These are phyloP conservation scores for Colletotrichum viniferum DNA, from an alignment of 2,329 filamentous ascomycete species.

Conservation along the genomic window DNA sequence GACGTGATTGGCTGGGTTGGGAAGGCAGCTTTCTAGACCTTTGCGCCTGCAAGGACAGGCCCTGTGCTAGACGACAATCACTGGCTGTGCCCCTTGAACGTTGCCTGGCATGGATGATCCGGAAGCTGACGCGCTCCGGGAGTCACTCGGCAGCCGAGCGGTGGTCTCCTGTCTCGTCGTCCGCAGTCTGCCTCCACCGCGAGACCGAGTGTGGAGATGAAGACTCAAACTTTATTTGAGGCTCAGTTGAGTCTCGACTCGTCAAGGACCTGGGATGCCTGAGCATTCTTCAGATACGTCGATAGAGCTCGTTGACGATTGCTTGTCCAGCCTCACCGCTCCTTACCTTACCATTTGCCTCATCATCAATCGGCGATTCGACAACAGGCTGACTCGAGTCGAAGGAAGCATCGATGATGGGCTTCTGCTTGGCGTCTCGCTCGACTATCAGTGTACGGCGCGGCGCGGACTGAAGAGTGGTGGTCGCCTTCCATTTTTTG, in stretches of 20 bases:
- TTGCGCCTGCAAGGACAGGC: conserved; percentile 1
- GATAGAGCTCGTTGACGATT: background rate
- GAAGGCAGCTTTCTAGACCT: background rate
- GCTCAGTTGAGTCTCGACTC: conserved; percentile 3
- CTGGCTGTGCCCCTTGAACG: background rate
- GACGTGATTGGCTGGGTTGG: background rate
- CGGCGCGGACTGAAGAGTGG: background rate
- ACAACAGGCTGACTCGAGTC: background rate
- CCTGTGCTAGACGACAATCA: background rate
- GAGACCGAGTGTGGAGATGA: conserved; percentile 3
- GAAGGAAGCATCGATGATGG: background rate
- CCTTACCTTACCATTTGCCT: background rate
- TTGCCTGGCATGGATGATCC: conserved; percentile 16
- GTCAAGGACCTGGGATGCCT: conserved; percentile 5
- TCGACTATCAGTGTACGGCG: background rate
- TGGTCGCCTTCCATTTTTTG: background rate
- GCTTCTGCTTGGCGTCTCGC: background rate
- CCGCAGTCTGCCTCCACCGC: background rate
- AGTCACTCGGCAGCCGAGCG: conserved; percentile 11
- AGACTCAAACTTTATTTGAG: conserved; percentile 18
- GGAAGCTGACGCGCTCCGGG: conserved; percentile 20
- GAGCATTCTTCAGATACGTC: background rate
- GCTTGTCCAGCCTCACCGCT: conserved; percentile 5
- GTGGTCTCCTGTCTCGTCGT: background rate
- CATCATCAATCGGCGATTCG: background rate